Conservation (phyloP, 257 asterid species). For the Galeopsis tetrahit region DNA sequence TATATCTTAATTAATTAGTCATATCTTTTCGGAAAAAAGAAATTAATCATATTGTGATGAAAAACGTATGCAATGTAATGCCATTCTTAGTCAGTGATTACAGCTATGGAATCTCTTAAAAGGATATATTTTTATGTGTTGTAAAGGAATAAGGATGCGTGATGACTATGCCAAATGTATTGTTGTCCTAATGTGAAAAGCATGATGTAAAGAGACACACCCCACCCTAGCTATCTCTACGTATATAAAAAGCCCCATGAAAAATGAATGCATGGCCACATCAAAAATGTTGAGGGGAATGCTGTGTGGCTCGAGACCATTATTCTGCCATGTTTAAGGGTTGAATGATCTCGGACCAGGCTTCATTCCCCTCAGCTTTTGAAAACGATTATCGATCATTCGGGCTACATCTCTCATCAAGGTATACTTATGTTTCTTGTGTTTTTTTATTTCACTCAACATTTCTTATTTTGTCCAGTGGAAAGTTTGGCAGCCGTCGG, state of each 20-base stretch:
- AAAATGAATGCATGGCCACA: conserved; percentile 46
- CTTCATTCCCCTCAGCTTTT: conserved; percentile 70
- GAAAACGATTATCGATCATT: not conserved
- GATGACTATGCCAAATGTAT: conserved; percentile 25
- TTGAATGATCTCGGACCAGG: conserved; percentile 90
- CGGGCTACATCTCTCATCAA: not conserved
- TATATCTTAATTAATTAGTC: too few relatives aligned
- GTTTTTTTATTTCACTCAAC: not conserved
- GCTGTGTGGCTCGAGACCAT: conserved; percentile 59
- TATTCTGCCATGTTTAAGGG: not conserved
- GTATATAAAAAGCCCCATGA: conserved; percentile 41
- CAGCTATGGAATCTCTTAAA: not conserved
- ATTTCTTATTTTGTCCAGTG: not conserved
- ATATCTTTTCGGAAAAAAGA: too few relatives aligned
- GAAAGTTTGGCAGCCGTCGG: too few relatives aligned
- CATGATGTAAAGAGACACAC: conserved; percentile 38
- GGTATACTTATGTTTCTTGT: conserved; percentile 25
- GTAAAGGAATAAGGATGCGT: conserved; percentile 22
- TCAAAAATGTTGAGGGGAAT: conserved; percentile 54
- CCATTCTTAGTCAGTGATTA: not conserved
- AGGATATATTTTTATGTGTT: not conserved
- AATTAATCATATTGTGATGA: not conserved
- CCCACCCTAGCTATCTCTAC: conserved; percentile 28
- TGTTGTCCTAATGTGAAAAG: conserved; percentile 33
- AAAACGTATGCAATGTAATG: not conserved